phyloP scores from a whole-genome alignment of 1,139 yeast species.

The Suhomyces guaymorum region DNA sequence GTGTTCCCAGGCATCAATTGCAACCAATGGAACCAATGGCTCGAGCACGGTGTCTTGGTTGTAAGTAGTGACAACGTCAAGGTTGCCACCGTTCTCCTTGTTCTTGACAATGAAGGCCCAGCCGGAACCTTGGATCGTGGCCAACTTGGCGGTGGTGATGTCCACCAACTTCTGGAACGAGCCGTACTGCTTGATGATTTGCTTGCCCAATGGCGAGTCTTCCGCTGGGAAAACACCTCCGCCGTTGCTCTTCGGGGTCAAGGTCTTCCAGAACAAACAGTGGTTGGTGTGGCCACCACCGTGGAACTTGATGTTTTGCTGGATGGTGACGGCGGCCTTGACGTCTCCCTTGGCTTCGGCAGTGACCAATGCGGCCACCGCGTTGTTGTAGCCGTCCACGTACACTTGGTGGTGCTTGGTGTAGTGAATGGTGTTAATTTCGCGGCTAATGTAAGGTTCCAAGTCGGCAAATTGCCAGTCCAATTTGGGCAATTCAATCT shows the following conservation, averaged over 20 bases:
- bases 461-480: slow-evolving; percentile 45
- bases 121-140: slow-evolving; percentile 50
- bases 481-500: slow-evolving; percentile 36
- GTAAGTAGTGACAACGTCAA: slow-evolving; percentile 45
- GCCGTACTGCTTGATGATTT: slow-evolving; percentile 42
- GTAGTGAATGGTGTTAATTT: slow-evolving; percentile 44
- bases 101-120: slow-evolving; percentile 52
- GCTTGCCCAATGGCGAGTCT: slow-evolving; percentile 35
- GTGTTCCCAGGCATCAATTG: slow-evolving; percentile 55
- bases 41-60: slow-evolving; percentile 50
- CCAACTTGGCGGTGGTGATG: slow-evolving; percentile 41
- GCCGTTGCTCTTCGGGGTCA: slow-evolving; percentile 41
- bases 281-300: slow-evolving; percentile 51
- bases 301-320: slow-evolving; percentile 43
- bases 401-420: slow-evolving; percentile 47
- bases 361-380: slow-evolving; percentile 37
- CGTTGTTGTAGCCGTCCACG: slow-evolving; percentile 43
- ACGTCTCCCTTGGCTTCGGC: slow-evolving; percentile 42
- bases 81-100: slow-evolving; percentile 37
- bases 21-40: slow-evolving; percentile 45
- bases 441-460: slow-evolving; percentile 45
- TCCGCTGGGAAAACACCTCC: slow-evolving; percentile 43
- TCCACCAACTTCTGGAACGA: slow-evolving; percentile 41
- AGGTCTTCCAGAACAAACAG: slow-evolving; percentile 46
- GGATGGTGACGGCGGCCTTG: slow-evolving; percentile 37